Conservation (phyloP, 2,329 filamentous ascomycete genomes). For the Trichoderma atrobrunneum region DNA sequence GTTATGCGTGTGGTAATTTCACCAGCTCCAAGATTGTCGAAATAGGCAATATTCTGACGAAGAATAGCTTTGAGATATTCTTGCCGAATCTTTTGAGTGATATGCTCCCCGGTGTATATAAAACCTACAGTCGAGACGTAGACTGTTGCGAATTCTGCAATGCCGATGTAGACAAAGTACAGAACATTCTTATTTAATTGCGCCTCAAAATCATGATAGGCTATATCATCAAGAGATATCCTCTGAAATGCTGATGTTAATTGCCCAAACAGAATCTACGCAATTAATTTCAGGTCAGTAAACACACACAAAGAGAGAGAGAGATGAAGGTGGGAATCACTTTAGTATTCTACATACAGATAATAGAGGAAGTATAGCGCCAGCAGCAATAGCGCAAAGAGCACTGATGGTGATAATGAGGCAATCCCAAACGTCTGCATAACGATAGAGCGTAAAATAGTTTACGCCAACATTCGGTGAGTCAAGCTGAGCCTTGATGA, state of each 20-base stretch:
- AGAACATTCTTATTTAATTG: background rate
- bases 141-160: background rate
- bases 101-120: slow-evolving; percentile 25
- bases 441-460: background rate
- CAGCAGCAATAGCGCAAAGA: background rate
- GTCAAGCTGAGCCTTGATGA: background rate
- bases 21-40: slow-evolving; percentile 40
- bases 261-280: background rate
- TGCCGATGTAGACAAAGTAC: background rate
- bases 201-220: background rate
- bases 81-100: slow-evolving; percentile 40
- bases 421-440: background rate
- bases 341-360: background rate
- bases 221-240: background rate
- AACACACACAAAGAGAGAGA: background rate
- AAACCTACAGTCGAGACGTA: background rate
- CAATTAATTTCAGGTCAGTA: background rate
- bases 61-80: slow-evolving; percentile 44
- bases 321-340: background rate
- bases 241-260: background rate
- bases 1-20: slow-evolving; percentile 39
- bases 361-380: background rate
- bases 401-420: background rate
- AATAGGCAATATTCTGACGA: slow-evolving; percentile 49
- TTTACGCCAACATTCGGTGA: background rate